Base-by-base conservation (phyloP, 805 yeast species). In the Ogataea paradorogensis region DNA sequence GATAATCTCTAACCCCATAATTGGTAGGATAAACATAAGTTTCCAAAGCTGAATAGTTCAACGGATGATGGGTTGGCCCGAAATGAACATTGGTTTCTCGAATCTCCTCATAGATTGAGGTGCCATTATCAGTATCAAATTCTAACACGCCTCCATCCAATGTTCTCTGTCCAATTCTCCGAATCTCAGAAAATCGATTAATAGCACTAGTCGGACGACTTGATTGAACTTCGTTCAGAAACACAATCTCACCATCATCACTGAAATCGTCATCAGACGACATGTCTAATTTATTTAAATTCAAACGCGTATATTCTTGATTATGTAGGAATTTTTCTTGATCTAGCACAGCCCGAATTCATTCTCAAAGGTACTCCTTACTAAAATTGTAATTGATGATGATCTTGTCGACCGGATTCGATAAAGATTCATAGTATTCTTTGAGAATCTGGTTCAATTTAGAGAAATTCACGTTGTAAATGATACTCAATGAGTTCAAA, bases 11-110 rank as follows among this genome's bases (percentile, higher is more conserved):
- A 0, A 83, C 70, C 45, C 85, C 84, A 47, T 77, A 76, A 54
- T 93, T 91, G 1, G 88, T 79, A 0, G 99, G 99, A 58, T 95
- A 93, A 0, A 87, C 65, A 53, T 80, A 86, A 0, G 77, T 66
- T 1, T 50, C 38, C 7, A 80, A 46, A 7, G 61, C 62, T 3
- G 58, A 63, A 3, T 45, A 35, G 47, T 74, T 62, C 28, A 82
- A 53, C 9, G 62, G 63, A 50, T 80, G 87, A 46, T 76, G 79
- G 1, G 79, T 73, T 0, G 74, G 70, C 6, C 52, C 16, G 40
- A 52, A 48, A 4, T 47, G 47, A 1, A 54, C 52, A 11, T 56
- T 49, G 9, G 49, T 45, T 33, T 53, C 56, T 24, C 45, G 44
- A 9, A 58, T 45, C 28, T 53, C 56, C 39, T 52, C 56, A 32